Base-by-base conservation (phyloP, 2,329 filamentous ascomycete species). In the Sarocladium brachiariae region DNA sequence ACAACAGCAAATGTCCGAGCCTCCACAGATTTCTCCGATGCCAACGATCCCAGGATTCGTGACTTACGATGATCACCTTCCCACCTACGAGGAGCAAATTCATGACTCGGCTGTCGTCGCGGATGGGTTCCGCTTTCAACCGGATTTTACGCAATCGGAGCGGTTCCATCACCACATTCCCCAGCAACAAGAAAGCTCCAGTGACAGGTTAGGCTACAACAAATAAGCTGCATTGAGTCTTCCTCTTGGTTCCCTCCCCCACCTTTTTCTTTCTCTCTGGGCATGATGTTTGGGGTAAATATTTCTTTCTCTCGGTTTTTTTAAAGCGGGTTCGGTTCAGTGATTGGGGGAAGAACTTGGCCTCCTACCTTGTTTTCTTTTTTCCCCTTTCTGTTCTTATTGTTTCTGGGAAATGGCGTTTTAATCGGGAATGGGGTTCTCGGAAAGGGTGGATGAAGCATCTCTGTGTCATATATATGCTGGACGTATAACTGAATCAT, bases 51-150 rank as follows among this genome's bases (percentile, higher is more conserved):
- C 61, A n/a, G 51, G 55, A 21, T 61, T 62, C 57, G 38, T 65
- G 62, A 53, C 60, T n/a, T 61, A 64, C 31, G 64, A 66, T 30
- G 71, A 73, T 52, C 60, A 60, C 30, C 64, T 73, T 6, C 73
- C 73, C 0, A 63, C 72, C 1, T 75, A 75, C 55, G 67, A 72
- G 18, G 59, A 58, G 21, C 63, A 62, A 46, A 50, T 57, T 31
- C 56, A 54, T 27, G 56, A 63, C 39, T 65, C 66, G 16, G 63
- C 63, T 2, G 61, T 73, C 24, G 65, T 74, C n/a, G 61, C 67
- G 1, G 71, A 75, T 52, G 73, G 72, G 18, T 70, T 70, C 57
- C 62, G 67, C 52, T 70, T 69, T 54, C 63, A 61, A 2, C 68
- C 70, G 3, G 64, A 64, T 34, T 60, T 14, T 19, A 43, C n/a